A percentile compares a stretch with the other conserved stretches of the same genome.
These are phyloP conservation scores for Sicyos baderoa DNA, from an alignment of 306 rosid species.

Conservation along the genomic window DNA sequence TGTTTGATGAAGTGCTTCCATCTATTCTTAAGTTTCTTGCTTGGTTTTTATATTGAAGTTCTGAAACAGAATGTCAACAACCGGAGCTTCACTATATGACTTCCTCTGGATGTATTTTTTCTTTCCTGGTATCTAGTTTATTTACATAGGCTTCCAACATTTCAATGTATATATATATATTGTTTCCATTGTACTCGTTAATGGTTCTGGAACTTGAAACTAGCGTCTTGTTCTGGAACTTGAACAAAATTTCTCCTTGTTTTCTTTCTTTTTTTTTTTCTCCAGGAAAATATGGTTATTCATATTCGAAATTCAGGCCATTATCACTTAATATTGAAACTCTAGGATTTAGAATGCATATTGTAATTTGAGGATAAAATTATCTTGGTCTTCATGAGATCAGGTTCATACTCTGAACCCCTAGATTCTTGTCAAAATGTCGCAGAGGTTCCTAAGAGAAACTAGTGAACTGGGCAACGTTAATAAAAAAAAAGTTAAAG, in stretches of 20 bases:
- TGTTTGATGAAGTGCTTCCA: neutral
- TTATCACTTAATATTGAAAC: neutral
- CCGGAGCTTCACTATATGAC: slow-evolving; percentile 2
- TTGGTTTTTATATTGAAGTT: neutral
- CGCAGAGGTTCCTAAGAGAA: neutral
- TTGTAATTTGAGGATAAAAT: slow-evolving; percentile 6
- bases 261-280: no score
- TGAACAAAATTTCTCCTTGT: no score
- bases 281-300: no score
- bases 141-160: no score
- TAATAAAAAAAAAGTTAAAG: no score
- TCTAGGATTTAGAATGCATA: neutral
- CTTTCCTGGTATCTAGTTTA: no score
- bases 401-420: neutral
- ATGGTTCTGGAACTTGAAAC: slow-evolving; percentile 2
- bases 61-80: neutral
- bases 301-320: no score
- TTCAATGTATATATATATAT: no score
- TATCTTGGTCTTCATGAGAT: neutral
- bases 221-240: no score
- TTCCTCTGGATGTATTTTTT: no score
- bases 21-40: neutral
- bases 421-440: neutral
- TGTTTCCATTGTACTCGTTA: neutral
- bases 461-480: neutral